Base-by-base conservation (phyloP, 2,329 filamentous ascomycete genomes). In the Arthroderma uncinatum region DNA sequence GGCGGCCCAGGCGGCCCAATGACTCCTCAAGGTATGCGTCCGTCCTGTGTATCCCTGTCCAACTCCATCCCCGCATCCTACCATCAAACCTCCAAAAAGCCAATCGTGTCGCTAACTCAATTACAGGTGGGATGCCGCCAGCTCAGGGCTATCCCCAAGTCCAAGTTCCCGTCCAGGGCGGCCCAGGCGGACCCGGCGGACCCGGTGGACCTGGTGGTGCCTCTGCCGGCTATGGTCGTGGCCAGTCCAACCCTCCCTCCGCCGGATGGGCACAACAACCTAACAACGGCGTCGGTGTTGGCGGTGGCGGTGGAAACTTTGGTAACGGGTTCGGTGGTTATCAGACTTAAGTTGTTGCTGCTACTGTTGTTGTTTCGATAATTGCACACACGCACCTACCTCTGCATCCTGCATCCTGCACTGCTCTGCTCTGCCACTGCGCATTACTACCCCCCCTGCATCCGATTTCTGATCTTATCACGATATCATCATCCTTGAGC, bases 171-270 rank as follows among this genome's bases (percentile, higher is more conserved):
- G 64, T 80, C 85, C 44, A 25, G 44, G 44, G 44, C 25, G 44
- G 44, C 12, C 44, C 44, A n/a, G 44, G 44, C 1, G 44, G 44
- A 16, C 44, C 44, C 2, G 44, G 44, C 19, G 44, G 44, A 4
- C 44, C 44, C n/a, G 44, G 44, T 7, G 44, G 44, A 12, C 44
- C 44, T 30, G 44, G 44, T 37, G 78, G 76, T 64, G 93, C 86
- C 68, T 86, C 87, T 64, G 89, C 87, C 65, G 89, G 89, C 60
- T 95, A 90, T 68, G 89, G 88, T 61, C 88, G 89, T 69, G 89
- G 87, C 62, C 79, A 79, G 61, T 79, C 79, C 61, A 73, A 76
- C 57, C 76, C 78, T 63, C 72, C 54, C n/a, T 55, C 72, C 56
- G 68, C 71, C 61, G 77, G 78, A 66, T 81, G 79, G 76, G 76